Evolutionary conservation across 2,329 filamentous ascomycete species (phyloP), one percentile per base, ranked within the genome.

Genomic region (Arthrocladium fulminans): DNA sequence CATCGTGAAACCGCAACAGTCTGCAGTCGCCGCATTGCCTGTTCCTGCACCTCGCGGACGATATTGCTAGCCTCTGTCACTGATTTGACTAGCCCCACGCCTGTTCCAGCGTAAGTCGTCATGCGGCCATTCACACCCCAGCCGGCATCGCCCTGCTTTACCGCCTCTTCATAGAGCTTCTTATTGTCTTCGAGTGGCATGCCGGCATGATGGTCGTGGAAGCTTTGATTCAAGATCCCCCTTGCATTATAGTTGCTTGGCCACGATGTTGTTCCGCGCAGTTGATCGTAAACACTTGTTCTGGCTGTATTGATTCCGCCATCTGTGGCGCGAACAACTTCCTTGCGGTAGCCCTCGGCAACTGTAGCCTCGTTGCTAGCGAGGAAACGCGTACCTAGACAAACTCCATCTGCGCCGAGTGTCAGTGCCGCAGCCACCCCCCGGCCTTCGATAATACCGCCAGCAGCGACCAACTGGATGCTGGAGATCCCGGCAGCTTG

Each of bases 361-460:
- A 80, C 68, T 24, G 63, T 65, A 1, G 73, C 70, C 58, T 79
- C 75, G 0, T 59, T 55, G 2, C 65, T 60, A 1, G 78, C 79
- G 0, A 85, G 70, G 49, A 83, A 80, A 6, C 80, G 70, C 0
- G 82, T 85, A 0, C 83, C 83, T 68, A 86, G 71, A 0, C 71
- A 76, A 0, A 73, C 70, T 0, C 77, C 81, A 0, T 65, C 61
- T 1, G 76, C 75, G 0, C 77, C 76, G 0, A 79, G 65, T 1
- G 67, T 61, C 10, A 78, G 60, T 1, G 72, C 71, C 0, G 75
- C 74, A 5, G 71, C 72, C 0, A 71, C 63, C 0, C 74, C 74
- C 17, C 74, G 63, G 0, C 74, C 74, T 49, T 79, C 75, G 0
- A 67, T 64, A 22, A 79, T 71, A 1, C 75, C 75, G 2, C 76